phyloP scores from a whole-genome alignment of 306 rosid species.

The Erythrophleum fordii region DNA sequence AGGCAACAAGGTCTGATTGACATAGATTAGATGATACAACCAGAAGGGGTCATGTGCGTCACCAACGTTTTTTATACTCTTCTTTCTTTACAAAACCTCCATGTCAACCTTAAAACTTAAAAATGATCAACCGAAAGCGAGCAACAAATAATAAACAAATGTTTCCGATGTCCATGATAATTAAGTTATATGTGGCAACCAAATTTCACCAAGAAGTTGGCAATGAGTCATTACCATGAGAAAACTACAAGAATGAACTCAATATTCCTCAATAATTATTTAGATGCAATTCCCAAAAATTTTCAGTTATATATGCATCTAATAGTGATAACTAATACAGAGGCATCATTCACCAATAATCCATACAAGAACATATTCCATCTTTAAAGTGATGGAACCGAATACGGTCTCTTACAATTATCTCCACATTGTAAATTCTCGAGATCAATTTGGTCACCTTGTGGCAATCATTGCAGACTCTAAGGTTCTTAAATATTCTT shows the following conservation, averaged over 20 bases:
- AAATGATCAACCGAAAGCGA: too few species aligned
- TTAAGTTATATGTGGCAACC: too few species aligned
- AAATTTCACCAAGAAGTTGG: too few species aligned
- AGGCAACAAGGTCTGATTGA: not conserved
- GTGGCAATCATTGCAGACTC: slow-evolving; percentile 80
- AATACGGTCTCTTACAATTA: slow-evolving; percentile 70
- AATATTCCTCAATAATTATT: not conserved
- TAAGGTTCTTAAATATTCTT: slow-evolving; percentile 73
- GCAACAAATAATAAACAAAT: too few species aligned
- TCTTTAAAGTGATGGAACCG: slow-evolving; percentile 77
- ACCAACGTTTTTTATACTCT: too few species aligned
- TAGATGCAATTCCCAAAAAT: not conserved
- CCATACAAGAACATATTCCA: slow-evolving; percentile 77
- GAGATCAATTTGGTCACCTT: slow-evolving; percentile 65
- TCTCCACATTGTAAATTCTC: slow-evolving; percentile 58
- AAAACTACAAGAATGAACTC: not conserved
- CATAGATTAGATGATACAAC: not conserved
- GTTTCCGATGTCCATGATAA: too few species aligned
- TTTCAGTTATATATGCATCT: slow-evolving; percentile 21
- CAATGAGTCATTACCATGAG: not conserved
- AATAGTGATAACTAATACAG: not conserved
- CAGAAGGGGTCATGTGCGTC: not conserved
- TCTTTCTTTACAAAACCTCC: too few species aligned
- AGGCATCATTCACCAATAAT: slow-evolving; percentile 55
- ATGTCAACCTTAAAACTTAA: too few species aligned